These are phyloP conservation scores for Huntiella savannae DNA, from an alignment of 2,329 filamentous ascomycete genomes.

Conservation along the genomic window DNA sequence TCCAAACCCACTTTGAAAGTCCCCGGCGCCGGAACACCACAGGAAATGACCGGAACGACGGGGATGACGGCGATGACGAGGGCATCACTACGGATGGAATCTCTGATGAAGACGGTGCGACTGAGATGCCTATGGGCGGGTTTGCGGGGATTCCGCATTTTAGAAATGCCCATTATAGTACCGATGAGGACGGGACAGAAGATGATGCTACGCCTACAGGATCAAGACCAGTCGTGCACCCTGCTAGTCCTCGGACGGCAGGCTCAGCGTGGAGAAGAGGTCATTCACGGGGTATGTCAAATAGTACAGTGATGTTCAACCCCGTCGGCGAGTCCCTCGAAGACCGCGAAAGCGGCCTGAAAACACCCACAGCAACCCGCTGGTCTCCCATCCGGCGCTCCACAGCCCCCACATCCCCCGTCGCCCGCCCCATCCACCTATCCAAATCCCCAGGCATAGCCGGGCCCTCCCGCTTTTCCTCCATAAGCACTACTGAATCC, in stretches of 20 bases:
- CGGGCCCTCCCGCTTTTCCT: constrained; percentile 4
- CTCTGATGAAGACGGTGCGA: no score
- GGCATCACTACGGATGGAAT: constrained; percentile 22
- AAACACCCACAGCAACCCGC: constrained; percentile 21
- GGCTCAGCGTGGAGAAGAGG: constrained; percentile 12
- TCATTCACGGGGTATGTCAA: constrained; percentile 59
- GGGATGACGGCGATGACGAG: constrained; percentile 63
- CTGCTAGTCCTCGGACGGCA: no score
- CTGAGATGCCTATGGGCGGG: no score
- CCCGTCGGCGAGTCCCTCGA: constrained; percentile 28
- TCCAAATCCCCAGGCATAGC: constrained; percentile 14
- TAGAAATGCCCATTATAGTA: constrained; percentile 4
- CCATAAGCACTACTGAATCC: constrained; percentile 35
- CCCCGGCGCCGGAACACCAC: constrained; percentile 8
- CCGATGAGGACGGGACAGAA: constrained; percentile 24
- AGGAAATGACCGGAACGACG: constrained; percentile 49
- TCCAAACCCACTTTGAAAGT: constrained; percentile 2
- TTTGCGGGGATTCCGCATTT: background rate
- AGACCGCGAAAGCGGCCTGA: constrained; percentile 22
- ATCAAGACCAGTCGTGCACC: constrained; percentile 17
- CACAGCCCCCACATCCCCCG: constrained; percentile 21
- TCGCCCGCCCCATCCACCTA: constrained; percentile 38
- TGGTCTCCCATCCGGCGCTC: constrained; percentile 25
- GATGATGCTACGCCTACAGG: constrained; percentile 36
- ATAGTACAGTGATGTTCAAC: constrained; percentile 69